A percentile compares a stretch with the other conserved stretches of the same genome.
Evolutionary conservation across 225 moss, liverwort and hornwort species (phyloP).

Genomic region (Rhytidiadelphus loreus): DNA sequence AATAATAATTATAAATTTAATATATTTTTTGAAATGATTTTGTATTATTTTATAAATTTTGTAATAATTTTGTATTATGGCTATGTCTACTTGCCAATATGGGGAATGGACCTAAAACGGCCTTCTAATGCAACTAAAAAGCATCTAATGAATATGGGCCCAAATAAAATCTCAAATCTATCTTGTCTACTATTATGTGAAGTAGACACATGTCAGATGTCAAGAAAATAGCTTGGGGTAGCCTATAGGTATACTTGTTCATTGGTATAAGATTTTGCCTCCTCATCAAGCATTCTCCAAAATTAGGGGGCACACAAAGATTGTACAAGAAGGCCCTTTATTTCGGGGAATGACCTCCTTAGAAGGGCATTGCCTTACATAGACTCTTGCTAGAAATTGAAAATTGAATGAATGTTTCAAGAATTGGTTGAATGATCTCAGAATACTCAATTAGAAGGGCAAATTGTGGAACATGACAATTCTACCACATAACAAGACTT

Average conservation of each 20-base stretch:
- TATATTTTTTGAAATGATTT: too few relatives aligned
- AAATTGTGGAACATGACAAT: fast-evolving
- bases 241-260: not conserved
- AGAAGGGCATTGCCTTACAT: not conserved
- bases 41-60: too few relatives aligned
- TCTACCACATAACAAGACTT: fast-evolving
- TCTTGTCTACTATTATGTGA: not conserved
- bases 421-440: not conserved
- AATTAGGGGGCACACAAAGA: not conserved
- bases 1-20: too few relatives aligned
- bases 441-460: not conserved
- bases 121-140: too few relatives aligned
- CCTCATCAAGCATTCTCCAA: not conserved
- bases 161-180: not conserved
- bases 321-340: not conserved
- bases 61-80: too few relatives aligned
- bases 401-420: not conserved
- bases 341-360: not conserved
- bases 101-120: too few relatives aligned
- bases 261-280: not conserved
- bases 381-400: fast-evolving
- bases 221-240: not conserved
- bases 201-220: not conserved
- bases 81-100: too few relatives aligned
- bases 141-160: not conserved